These are phyloP conservation scores for Leishmania braziliensis DNA, from an alignment of 208 protist species.

Conservation along the genomic window DNA sequence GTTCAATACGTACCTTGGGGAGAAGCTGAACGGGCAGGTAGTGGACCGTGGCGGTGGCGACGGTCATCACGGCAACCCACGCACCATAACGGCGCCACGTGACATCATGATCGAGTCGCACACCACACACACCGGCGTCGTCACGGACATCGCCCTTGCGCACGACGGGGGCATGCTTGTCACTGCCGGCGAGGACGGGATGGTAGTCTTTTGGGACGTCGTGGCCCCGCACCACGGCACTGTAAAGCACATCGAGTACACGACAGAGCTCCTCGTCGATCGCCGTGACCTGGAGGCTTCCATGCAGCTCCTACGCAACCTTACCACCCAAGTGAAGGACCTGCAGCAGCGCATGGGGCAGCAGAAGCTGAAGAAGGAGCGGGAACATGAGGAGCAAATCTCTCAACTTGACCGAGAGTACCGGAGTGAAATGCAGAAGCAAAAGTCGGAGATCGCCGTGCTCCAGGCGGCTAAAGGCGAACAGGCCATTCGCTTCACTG, in stretches of 20 bases:
- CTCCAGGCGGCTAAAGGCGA: constrained; percentile 90
- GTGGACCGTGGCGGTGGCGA: constrained; percentile 27
- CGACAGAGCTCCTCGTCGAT: constrained; percentile 95
- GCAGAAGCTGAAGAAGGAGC: constrained; percentile 93
- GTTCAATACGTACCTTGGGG: constrained; percentile 90
- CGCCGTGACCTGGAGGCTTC: constrained; percentile 92
- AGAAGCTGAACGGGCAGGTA: constrained; percentile 57
- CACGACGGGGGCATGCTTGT: constrained; percentile 94
- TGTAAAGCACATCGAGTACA: constrained; percentile 83
- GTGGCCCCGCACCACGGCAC: constrained; percentile 87
- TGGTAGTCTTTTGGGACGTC: constrained; percentile 91
- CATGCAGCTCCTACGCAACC: constrained; percentile 57
- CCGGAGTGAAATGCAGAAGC: constrained; percentile 64
- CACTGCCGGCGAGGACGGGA: constrained; percentile 93
- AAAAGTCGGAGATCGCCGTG: constrained; percentile 67
- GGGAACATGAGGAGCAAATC: constrained; percentile 93
- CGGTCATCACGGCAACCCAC: constrained; percentile 15
- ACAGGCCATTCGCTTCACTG: constrained; percentile 95
- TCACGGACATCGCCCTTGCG: constrained; percentile 87
- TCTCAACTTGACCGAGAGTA: constrained; percentile 90
- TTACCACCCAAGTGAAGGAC: constrained; percentile 89
- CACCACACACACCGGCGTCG: constrained; percentile 77
- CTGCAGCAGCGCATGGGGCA: constrained; percentile 94
- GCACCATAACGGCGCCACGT: constrained; percentile 17
- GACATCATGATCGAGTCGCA: constrained; percentile 88